Conservation (phyloP, 345 rosid species). For the Sapria himalayana region DNA sequence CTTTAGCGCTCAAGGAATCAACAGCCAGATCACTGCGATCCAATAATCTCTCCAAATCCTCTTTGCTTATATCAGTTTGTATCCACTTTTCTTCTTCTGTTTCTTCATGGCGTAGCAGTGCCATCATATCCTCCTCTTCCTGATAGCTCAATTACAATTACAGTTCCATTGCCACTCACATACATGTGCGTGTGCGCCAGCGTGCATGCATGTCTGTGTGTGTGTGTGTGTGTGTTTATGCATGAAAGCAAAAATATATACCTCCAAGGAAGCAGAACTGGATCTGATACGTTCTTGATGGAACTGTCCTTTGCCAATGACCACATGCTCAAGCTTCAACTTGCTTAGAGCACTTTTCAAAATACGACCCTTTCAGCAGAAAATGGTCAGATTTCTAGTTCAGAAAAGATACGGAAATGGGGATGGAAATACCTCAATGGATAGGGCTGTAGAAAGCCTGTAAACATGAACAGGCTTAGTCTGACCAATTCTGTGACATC, state of each 20-base stretch:
- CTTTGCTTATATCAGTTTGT: slow-evolving; percentile 66
- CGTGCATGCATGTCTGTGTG: too few species aligned
- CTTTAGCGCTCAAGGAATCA: slow-evolving; percentile 11
- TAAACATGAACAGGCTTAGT: slow-evolving; percentile 98
- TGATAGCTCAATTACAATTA: slow-evolving; percentile 11
- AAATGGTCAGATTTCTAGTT: not conserved
- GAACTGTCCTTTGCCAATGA: slow-evolving; percentile 80
- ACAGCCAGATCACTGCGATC: slow-evolving; percentile 54
- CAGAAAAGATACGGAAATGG: not conserved
- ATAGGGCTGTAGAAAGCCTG: slow-evolving; percentile 80
- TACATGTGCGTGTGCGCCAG: too few species aligned
- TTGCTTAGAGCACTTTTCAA: slow-evolving; percentile 78
- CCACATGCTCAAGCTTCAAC: slow-evolving; percentile 94
- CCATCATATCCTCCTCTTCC: slow-evolving; percentile 77
- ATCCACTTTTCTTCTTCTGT: slow-evolving; percentile 74
- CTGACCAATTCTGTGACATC: slow-evolving; percentile 98
- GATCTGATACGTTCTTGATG: slow-evolving; percentile 55
- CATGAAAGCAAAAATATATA: slow-evolving; percentile 9
- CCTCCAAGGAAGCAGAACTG: slow-evolving; percentile 22
- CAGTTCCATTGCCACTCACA: too few species aligned
- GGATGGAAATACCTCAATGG: slow-evolving; percentile 42
- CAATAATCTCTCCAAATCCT: slow-evolving; percentile 45
- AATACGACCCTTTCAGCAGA: slow-evolving; percentile 46
- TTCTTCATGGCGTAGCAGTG: slow-evolving; percentile 55
- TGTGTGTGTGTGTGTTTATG: too few species aligned